These are phyloP conservation scores for Russula sp. DNA, from an alignment of 768 basidiomycete species.

Conservation along the genomic window DNA sequence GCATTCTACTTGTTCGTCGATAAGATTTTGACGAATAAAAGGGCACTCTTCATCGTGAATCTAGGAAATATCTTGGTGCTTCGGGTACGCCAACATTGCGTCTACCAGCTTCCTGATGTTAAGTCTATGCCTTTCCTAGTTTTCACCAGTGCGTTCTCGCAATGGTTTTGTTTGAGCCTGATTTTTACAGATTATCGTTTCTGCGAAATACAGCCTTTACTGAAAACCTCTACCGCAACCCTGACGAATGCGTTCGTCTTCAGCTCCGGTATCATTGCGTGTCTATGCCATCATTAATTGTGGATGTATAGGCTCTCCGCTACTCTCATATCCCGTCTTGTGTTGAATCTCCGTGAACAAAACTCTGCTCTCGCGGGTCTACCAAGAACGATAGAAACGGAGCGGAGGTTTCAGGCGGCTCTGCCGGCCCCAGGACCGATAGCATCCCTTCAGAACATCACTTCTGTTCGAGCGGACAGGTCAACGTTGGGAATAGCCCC, in stretches of 20 bases:
- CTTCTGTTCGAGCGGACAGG: background rate
- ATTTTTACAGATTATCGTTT: background rate
- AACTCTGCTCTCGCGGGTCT: background rate
- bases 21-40: background rate
- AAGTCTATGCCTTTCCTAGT: background rate
- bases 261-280: too few species aligned
- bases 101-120: background rate
- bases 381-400: background rate
- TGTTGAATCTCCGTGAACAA: conserved; percentile 9
- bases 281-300: background rate
- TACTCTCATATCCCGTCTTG: conserved; percentile 7
- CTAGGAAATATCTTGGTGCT: conserved; percentile 13
- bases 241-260: conserved; percentile 16
- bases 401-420: conserved; percentile 1
- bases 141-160: conserved; percentile 7
- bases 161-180: background rate
- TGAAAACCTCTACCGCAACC: conserved; percentile 1
- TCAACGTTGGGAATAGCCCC: background rate
- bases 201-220: background rate
- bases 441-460: background rate
- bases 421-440: background rate
- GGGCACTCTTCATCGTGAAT: conserved; percentile 14
- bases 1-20: background rate
- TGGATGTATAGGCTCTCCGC: background rate
- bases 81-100: background rate